phyloP scores from a whole-genome alignment of 2,329 filamentous ascomycete genomes.

The Venturia effusa region DNA sequence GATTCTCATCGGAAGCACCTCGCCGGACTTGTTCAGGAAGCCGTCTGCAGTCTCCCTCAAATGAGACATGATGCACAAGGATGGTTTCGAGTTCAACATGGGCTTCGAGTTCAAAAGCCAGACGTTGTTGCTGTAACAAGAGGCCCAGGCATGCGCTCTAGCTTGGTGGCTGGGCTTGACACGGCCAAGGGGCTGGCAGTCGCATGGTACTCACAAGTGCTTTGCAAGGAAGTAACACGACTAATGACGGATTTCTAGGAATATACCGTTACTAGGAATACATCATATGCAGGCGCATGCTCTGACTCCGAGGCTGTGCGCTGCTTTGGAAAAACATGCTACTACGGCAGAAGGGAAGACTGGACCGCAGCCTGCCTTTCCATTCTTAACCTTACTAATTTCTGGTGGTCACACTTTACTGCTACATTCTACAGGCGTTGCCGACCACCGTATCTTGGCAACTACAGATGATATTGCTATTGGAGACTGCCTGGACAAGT shows the following conservation, averaged over 20 bases:
- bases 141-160: slow-evolving; percentile 78
- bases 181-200: slow-evolving; percentile 78
- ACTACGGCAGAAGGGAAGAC: slow-evolving; percentile 7
- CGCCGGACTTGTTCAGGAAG: slow-evolving; percentile 54
- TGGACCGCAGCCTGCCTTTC: slow-evolving; percentile 47
- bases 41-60: slow-evolving; percentile 21
- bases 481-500: slow-evolving; percentile 83
- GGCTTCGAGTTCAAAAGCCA: slow-evolving; percentile 35
- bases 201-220: slow-evolving; percentile 47
- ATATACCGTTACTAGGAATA: slow-evolving; percentile 70
- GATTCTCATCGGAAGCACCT: slow-evolving; percentile 65
- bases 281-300: slow-evolving; percentile 98
- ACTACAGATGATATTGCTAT: slow-evolving; percentile 71
- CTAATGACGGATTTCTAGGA: slow-evolving; percentile 15
- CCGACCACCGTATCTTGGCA: slow-evolving; percentile 62
- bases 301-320: slow-evolving; percentile 69
- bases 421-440: slow-evolving; percentile 58
- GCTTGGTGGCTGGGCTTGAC: slow-evolving; percentile 67
- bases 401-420: slow-evolving; percentile 90
- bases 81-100: slow-evolving; percentile 45
- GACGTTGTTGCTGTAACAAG: slow-evolving; percentile 85
- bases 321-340: slow-evolving; percentile 39
- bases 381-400: slow-evolving; percentile 79
- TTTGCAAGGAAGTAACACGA: not conserved
- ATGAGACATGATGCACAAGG: slow-evolving; percentile 53